Evolutionary conservation across 805 yeast genomes (phyloP), one percentile per base, ranked within the genome.

Genomic region (Saccharomyces cerevisiae): DNA sequence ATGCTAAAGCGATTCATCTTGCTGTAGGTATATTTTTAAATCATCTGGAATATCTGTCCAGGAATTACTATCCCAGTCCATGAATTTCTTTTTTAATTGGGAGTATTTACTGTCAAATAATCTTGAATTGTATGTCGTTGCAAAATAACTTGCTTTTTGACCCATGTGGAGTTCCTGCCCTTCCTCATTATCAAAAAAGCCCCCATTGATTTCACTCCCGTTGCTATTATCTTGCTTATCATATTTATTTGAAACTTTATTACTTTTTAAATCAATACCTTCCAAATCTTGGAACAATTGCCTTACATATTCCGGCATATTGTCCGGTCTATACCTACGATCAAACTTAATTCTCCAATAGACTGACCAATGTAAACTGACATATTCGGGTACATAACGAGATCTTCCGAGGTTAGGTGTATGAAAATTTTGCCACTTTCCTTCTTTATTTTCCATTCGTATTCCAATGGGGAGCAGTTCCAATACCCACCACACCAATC

Each of bases 291-390:
- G 53, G 21, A 67, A 50, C 14, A 70, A 41, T 6, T 61, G 59
- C 28, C 57, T 50, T 2, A 67, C 64, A 59, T 73, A 75, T 9
- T 52, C 51, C 0, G 82, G 82, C 31, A 79, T 53, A 57, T 79
- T 77, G 1, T 49, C 51, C 0, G 85, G 85, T 1, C 66, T 54
- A 57, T 81, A 80, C 58, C 76, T 79, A 36, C 63, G 53, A 51
- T 78, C 72, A 57, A 69, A 74, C 55, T 75, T 79, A 52, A 78
- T 61, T 57, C 85, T 70, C 81, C 84, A 83, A 56, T 72, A 73
- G 0, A 83, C 76, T 48, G 87, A 82, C 88, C 89, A 84, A 65
- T 84, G 89, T 32, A 83, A 56, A 13, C 65, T 67, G 10, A 78
- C 76, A 54, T 73, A 66, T 1, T 57, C 55, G 1, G 87, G 87